Base-by-base conservation (phyloP, 805 yeast species). In the Metschnikowia peoriensis region DNA sequence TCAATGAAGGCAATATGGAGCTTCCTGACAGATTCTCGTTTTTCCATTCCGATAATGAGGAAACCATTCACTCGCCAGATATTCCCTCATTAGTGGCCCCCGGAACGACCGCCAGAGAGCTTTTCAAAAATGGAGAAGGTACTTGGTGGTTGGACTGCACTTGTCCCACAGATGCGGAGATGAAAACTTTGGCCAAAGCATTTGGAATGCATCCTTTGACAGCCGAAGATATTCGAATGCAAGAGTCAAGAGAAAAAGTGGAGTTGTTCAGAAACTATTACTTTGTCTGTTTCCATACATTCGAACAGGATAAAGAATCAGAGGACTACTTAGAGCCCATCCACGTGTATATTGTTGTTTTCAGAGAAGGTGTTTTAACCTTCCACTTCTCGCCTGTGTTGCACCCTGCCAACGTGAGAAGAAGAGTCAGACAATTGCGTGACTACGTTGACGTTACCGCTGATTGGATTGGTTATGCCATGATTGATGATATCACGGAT, bases 191-290 rank as follows among this genome's bases (percentile, higher is more conserved):
- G 40, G 86, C 97, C 9, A 92, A 92, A 63, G 94, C 97, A 0
- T 93, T 93, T 69, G 97, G 97, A 9, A 89, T 93, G 71, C 99
- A 93, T 76, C 99, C 99, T 32, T 84, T 93, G 76, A 93, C 99
- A 0, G 91, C 97, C 1, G 99, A 93, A 73, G 99, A 93, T 84
- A 92, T 93, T 58, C 77, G 97, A 52, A 88, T 90, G 83, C 96
- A 92, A 72, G 99, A 93, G 73, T 83, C 97, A 27, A 91, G 99
- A 72, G 99, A 93, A 74, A 93, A 93, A 71, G 97, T 93, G 32
- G 99, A 93, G 71, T 76, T 93, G 56, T 93, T 93, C 79, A 83
- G 84, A 61, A 82, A 83, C 59, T 93, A 93, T 71, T 93, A 94
- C 70, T 91, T 94, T 75, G 96, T 94, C 41, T 89, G 96, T 79